phyloP scores from a whole-genome alignment of 495 filamentous ascomycete genomes.

The Halenospora varia region DNA sequence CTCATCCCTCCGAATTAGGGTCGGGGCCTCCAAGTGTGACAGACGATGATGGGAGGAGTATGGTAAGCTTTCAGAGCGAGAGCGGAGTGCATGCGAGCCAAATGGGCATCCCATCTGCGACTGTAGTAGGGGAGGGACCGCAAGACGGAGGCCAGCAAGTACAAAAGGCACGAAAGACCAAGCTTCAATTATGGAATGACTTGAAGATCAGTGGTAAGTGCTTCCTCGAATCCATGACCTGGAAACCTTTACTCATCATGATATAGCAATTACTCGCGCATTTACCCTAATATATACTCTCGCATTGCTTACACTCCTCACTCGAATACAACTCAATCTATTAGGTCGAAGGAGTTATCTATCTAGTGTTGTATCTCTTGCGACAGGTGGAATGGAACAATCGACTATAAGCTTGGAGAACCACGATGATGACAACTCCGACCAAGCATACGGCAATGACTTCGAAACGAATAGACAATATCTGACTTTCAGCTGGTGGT shows the following conservation, averaged over 20 bases:
- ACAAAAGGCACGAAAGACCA: conserved; percentile 66
- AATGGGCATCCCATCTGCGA: conserved; percentile 47
- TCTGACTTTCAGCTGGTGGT: conserved; percentile 96
- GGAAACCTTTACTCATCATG: neutral
- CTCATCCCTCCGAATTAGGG: conserved; percentile 56
- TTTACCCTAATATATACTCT: conserved; percentile 91
- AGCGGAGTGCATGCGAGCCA: conserved; percentile 79
- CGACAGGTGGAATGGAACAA: conserved; percentile 53
- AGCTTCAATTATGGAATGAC: conserved; percentile 94
- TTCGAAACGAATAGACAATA: conserved; percentile 93
- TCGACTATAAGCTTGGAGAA: conserved; percentile 83
- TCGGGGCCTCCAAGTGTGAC: conserved; percentile 71
- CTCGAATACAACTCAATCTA: conserved; percentile 93
- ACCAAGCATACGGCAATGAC: conserved; percentile 80
- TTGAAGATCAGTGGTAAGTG: conserved; percentile 90
- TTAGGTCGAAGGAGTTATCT: conserved; percentile 93
- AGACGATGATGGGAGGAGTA: conserved; percentile 78
- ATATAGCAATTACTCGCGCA: conserved; percentile 76
- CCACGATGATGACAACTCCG: conserved; percentile 75
- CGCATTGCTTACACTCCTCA: conserved; percentile 84
- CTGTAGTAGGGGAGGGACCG: conserved; percentile 30
- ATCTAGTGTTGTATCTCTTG: conserved; percentile 86
- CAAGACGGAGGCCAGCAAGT: conserved; percentile 34
- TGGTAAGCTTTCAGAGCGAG: conserved; percentile 72
- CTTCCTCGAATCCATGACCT: too few relatives aligned